Evolutionary conservation across 1,284 basidiomycete species (phyloP), one percentile per base, ranked within the genome.

Genomic region (Fomitiporia mediterranea): DNA sequence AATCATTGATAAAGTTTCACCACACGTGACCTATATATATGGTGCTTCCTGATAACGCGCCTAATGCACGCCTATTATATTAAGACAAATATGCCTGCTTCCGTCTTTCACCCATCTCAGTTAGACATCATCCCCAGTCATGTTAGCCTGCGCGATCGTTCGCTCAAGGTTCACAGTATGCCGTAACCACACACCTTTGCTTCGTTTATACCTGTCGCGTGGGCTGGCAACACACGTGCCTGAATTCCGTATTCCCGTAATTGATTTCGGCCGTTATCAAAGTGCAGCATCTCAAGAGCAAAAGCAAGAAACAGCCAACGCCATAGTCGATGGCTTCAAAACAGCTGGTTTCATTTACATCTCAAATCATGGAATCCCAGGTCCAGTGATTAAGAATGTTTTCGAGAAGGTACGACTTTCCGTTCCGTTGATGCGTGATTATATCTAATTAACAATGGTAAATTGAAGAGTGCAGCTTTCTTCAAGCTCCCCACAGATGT

Each of bases 281-380:
- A 63, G 71, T 37, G 74, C 82, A 1, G 67, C 71, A 1, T 76
- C 82, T 0, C 56, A 67, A 0, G 70, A 73, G 11, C 83, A 88
- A 65, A 88, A 82, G 69, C 77, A 79, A 59, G 65, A 73, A 11
- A 81, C 83, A 0, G 88, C 90, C 1, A 73, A 81, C 47, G 79
- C 85, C 60, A 79, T 93, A 39, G 87, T 91, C 27, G 76, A 77
- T 39, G 91, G 84, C 0, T 90, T 91, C 73, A 91, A 86, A 65
- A 79, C 84, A 54, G 84, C 81, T 60, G 87, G 87, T 0, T 89
- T 89, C 65, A 77, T 90, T 44, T 91, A 91, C 65, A 71, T 91
- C 37, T 74, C 74, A 19, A 79, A 82, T 37, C 86, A 90, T 68
- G 86, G 87, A 1, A 83, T 91, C 52, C 71, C 82, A 2, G 58